Base-by-base conservation (phyloP, 345 rosid species). In the Eucalyptus lansdowneana region DNA sequence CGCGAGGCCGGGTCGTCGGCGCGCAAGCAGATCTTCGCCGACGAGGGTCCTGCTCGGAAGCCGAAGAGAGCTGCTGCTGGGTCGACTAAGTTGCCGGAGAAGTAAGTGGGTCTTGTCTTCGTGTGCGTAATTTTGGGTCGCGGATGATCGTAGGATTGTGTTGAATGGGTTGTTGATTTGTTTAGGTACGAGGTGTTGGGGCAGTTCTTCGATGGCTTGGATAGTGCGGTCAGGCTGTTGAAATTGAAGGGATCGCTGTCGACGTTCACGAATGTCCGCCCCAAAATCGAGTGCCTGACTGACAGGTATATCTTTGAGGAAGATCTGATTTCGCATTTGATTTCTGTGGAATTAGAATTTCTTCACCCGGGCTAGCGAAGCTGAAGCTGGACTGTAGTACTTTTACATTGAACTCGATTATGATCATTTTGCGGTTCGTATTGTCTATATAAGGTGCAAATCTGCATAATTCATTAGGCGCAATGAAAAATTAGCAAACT, bases 141-240 rank as follows among this genome's bases (percentile, higher is more conserved):
- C 27, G 24, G 19, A n/a, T 29, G 60, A 25, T 37, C 83, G 49
- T 80, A 31, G 54, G 31, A 80, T 53, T 83, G n/a, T 88, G 60
- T 25, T 83, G 19, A 4, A 3, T 14, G 67, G 86, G 31, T 86
- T 29, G 10, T 87, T 85, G n/a, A 72, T 72, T 45, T 50, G 58
- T 49, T 87, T 91, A 97, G 99, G 89, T 94, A 94, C 50, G 95
- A 93, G 91, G 94, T 89, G 51, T 67, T 97, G 93, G 93, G 90
- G 4, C 93, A 94, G 92, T 97, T 95, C 91, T 97, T 95, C 47
- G 91, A 94, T 93, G 90, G 95, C 87, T 90, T 97, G 91, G 97
- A 95, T 72, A 94, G 94, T 85, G 91, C 97, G 49, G 93, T 96
- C 25, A 65, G 93, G 56, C 87, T 97, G 86, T 90, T 92, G 89